A percentile compares a stretch with the other conserved stretches of the same genome.
Evolutionary conservation across 768 basidiomycete genomes (phyloP).

Genomic region (Termitomyces sp.): DNA sequence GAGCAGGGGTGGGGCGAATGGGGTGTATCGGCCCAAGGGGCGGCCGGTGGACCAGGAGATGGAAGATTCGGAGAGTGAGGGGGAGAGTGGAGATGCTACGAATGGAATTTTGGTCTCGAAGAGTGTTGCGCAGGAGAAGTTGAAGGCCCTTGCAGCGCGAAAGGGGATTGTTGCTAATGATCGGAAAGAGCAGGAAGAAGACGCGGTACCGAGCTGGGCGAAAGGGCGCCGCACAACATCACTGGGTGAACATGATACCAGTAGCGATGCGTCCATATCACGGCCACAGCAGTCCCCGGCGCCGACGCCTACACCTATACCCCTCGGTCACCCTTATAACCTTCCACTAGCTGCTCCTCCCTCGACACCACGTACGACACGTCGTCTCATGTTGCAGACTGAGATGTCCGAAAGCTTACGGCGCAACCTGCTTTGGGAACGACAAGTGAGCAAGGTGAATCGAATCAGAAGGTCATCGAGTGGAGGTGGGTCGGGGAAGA

Average conservation of each 20-base stretch:
- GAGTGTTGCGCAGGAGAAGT: conserved; percentile 67
- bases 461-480: conserved; percentile 29
- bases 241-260: background rate
- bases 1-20: conserved; percentile 11
- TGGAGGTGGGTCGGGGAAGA: conserved; percentile 21
- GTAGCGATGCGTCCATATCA: background rate
- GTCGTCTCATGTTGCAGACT: conserved; percentile 77
- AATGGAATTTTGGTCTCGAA: conserved; percentile 49
- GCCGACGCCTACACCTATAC: conserved; percentile 45
- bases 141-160: conserved; percentile 54
- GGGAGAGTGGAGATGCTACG: conserved; percentile 31
- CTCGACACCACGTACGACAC: conserved; percentile 82
- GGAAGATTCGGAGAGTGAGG: conserved; percentile 62
- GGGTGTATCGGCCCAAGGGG: conserved; percentile 61
- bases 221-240: background rate
- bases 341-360: conserved; percentile 63
- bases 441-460: conserved; percentile 58
- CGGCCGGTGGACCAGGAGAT: conserved; percentile 63
- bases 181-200: conserved; percentile 17
- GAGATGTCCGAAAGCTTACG: conserved; percentile 86
- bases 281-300: conserved; percentile 12
- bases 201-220: conserved; percentile 14
- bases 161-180: conserved; percentile 31
- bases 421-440: conserved; percentile 78
- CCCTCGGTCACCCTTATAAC: conserved; percentile 67